Evolutionary conservation across 1,139 yeast species (phyloP).

Genomic region (Protomyces inundatus): DNA sequence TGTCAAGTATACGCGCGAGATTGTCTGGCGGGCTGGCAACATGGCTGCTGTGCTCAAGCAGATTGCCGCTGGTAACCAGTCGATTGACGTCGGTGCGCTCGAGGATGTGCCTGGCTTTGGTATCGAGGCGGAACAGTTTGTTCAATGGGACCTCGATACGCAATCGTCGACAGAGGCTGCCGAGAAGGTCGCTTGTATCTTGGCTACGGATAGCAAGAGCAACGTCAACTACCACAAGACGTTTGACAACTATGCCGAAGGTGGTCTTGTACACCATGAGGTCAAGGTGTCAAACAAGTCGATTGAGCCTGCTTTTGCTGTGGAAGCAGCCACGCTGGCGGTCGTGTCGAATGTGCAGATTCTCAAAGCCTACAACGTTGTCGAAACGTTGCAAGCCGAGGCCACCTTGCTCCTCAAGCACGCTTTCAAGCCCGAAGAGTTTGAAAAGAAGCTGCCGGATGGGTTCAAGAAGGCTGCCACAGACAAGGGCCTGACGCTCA

Average conservation of each 20-base stretch:
- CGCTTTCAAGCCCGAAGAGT: constrained; percentile 44
- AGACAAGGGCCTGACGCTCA: constrained; percentile 45
- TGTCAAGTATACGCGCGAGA: constrained; percentile 35
- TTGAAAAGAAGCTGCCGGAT: constrained; percentile 47
- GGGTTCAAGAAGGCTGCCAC: constrained; percentile 55
- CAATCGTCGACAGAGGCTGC: constrained; percentile 54
- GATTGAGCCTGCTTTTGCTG: constrained; percentile 40
- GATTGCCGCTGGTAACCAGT: neutral
- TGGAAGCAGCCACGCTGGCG: constrained; percentile 59
- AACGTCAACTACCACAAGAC: constrained; percentile 55
- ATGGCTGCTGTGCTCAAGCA: constrained; percentile 25
- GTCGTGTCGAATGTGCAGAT: constrained; percentile 57
- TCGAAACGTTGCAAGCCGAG: constrained; percentile 54
- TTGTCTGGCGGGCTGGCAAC: constrained; percentile 21
- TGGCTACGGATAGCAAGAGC: constrained; percentile 60
- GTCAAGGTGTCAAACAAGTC: constrained; percentile 42
- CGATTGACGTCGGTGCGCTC: constrained; percentile 28
- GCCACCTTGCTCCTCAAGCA: constrained; percentile 54
- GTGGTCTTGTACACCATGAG: constrained; percentile 80
- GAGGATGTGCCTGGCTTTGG: constrained; percentile 30
- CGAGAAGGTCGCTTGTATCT: constrained; percentile 62
- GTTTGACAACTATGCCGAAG: constrained; percentile 64
- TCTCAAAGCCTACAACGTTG: constrained; percentile 55
- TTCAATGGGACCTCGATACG: constrained; percentile 67
- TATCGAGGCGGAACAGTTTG: constrained; percentile 41